Conservation (phyloP, 208 protist species). For the Leishmania martiniquensis region DNA sequence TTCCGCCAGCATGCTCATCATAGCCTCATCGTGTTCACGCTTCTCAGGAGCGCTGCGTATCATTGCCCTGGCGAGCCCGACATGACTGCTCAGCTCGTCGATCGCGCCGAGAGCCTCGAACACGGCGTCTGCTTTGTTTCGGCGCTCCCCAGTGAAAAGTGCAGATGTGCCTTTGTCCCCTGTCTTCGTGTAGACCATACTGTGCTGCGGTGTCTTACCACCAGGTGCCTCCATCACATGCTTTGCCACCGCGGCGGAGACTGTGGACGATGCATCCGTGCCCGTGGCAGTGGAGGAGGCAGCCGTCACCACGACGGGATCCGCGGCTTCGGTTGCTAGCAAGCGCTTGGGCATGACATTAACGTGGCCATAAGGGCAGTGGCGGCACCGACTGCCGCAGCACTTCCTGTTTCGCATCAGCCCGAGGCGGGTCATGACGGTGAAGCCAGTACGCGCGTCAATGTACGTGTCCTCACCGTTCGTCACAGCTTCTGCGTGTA, state of each 20-base stretch:
- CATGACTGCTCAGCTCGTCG: conserved; percentile 65
- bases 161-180: conserved; percentile 67
- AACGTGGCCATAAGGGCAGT: conserved; percentile 60
- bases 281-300: conserved; percentile 8
- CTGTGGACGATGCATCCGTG: background rate
- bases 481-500: conserved; percentile 33
- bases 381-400: conserved; percentile 51
- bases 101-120: conserved; percentile 71
- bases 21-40: conserved; percentile 22
- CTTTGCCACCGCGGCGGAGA: background rate
- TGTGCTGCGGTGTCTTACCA: conserved; percentile 18
- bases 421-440: conserved; percentile 45
- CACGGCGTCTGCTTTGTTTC: conserved; percentile 50
- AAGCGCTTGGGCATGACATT: conserved; percentile 31
- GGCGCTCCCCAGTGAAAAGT: conserved; percentile 65
- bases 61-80: conserved; percentile 44
- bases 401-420: conserved; percentile 41
- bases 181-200: conserved; percentile 58
- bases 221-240: background rate
- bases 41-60: conserved; percentile 21
- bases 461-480: conserved; percentile 43
- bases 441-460: conserved; percentile 51
- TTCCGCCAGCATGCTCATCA: conserved; percentile 35
- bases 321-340: background rate
- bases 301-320: background rate